A percentile compares a stretch with the other conserved stretches of the same genome.
Conservation (phyloP, 2,329 filamentous ascomycete species). For the Fusarium musae region DNA sequence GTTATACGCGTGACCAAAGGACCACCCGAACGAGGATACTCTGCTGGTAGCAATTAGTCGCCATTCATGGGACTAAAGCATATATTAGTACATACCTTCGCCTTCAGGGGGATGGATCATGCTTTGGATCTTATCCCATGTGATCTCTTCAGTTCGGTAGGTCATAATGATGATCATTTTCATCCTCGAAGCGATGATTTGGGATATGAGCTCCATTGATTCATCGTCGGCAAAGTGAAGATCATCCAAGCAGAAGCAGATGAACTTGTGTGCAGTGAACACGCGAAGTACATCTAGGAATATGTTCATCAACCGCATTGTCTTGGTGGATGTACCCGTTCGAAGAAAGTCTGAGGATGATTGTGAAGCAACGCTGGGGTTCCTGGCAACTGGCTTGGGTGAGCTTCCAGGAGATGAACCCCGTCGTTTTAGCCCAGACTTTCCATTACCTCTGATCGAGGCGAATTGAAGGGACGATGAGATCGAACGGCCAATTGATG, state of each 20-base stretch:
- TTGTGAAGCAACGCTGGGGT: constrained; percentile 56
- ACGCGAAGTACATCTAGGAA: constrained; percentile 87
- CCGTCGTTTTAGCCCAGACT: constrained; percentile 53
- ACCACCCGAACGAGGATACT: constrained; percentile 57
- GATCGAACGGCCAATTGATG: constrained; percentile 49
- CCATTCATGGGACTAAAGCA: not conserved
- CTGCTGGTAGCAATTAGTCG: constrained; percentile 47
- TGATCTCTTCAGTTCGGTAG: constrained; percentile 73
- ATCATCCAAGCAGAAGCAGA: constrained; percentile 90
- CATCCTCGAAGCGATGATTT: constrained; percentile 81
- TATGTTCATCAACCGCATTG: constrained; percentile 84
- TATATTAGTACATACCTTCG: constrained; percentile 55
- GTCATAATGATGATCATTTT: constrained; percentile 87
- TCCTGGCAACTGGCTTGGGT: constrained; percentile 50
- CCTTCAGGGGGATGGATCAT: constrained; percentile 65
- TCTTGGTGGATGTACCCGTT: constrained; percentile 67
- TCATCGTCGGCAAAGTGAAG: constrained; percentile 91
- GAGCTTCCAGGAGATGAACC: constrained; percentile 62
- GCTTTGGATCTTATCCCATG: constrained; percentile 63
- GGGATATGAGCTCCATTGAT: constrained; percentile 82
- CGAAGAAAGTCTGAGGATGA: constrained; percentile 70
- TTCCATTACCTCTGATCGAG: constrained; percentile 47
- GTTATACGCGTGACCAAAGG: constrained; percentile 75
- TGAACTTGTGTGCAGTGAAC: constrained; percentile 84
- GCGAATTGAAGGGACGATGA: constrained; percentile 50